Base-by-base conservation (phyloP, 495 filamentous ascomycete species). In the Venustampulla echinocandica region DNA sequence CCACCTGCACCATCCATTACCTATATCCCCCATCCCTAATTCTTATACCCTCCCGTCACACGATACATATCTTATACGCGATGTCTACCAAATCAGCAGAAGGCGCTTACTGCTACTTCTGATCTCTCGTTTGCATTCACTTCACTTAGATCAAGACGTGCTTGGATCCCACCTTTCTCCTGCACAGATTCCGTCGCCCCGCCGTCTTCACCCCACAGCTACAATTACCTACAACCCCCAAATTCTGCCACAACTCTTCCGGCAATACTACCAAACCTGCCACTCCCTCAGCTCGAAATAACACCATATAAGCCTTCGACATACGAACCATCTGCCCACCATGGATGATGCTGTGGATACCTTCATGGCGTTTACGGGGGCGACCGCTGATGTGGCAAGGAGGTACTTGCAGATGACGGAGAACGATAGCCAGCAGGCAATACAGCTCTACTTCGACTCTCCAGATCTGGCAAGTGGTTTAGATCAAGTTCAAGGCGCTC, bases 361-460 rank as follows among this genome's bases (percentile, higher is more conserved):
- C 51, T 89, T 92, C 60, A 69, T 69, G 58, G 69, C 59, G 66
- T 78, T 98, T 59, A 97, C 92, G 30, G 69, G 66, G 17, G 66
- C 69, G 32, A 61, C 47, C 44, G 72, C 76, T 9, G 69, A 80
- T 49, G 71, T 79, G 48, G 89, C 88, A 19, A 71, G 71, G 44
- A 84, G 83, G 53, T 94, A 93, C 63, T 75, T 97, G 27, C 71
- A 82, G 54, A 68, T 98, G 43, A 80, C 87, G 20, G 86, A 93
- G 52, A 80, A 78, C 55, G 80, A 94, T 57, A 68, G 87, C 43
- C 77, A 83, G 57, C 85, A 92, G 61, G 92, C 92, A 6, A 78
- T 96, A 57, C 77, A 85, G 67, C 81, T 96, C 10, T 98, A 77
- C 69, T 97, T 85, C 63, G 82, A 88, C 49, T 90, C 85, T 74